These are phyloP conservation scores for Dipteronia dyeriana DNA, from an alignment of 345 rosid species.

Conservation along the genomic window DNA sequence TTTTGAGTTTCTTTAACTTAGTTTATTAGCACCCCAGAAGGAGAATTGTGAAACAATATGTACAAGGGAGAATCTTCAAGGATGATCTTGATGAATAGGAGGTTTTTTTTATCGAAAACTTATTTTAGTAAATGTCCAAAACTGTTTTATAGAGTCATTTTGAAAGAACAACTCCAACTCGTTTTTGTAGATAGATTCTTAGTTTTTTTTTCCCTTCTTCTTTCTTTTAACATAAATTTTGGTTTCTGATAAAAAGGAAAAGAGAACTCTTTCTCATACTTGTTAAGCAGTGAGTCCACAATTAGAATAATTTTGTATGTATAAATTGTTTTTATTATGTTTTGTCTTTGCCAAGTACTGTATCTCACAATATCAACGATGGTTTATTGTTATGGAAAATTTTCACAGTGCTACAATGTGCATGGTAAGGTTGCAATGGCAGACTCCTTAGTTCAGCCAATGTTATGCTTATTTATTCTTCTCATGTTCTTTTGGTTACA, in stretches of 20 bases:
- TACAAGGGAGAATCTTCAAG: neutral
- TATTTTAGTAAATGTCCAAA: too few relatives aligned
- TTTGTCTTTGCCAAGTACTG: neutral
- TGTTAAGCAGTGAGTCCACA: neutral
- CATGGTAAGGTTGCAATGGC: neutral
- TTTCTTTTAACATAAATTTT: neutral
- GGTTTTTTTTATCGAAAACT: neutral
- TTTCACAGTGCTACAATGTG: neutral
- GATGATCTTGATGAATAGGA: neutral
- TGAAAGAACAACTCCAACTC: neutral
- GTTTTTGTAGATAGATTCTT: neutral
- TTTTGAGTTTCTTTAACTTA: neutral
- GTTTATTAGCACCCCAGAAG: neutral
- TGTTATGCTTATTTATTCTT: neutral
- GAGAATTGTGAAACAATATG: neutral
- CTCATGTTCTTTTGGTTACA: conserved; percentile 32
- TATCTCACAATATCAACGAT: too few relatives aligned
- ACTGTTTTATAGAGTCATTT: neutral
- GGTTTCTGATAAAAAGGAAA: neutral
- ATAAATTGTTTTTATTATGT: neutral
- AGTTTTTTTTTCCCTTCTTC: neutral
- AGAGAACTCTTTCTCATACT: neutral
- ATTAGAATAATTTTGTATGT: neutral
- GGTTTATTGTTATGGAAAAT: neutral
- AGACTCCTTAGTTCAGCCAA: neutral